Base-by-base conservation (phyloP, 2,329 filamentous ascomycete species). In the Colletotrichum horii region DNA sequence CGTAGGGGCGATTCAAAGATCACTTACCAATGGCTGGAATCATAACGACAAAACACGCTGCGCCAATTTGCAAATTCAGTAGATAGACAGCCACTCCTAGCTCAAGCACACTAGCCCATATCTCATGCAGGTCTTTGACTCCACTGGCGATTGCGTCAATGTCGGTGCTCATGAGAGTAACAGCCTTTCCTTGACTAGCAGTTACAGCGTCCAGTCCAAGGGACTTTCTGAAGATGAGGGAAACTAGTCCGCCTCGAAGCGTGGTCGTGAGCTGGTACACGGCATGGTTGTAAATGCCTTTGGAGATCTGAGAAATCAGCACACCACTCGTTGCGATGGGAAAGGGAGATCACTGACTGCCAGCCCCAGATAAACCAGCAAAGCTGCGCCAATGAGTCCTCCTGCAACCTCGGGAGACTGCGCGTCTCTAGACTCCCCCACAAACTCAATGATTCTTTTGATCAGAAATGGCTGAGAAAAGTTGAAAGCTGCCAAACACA, bases 21-120 rank as follows among this genome's bases (percentile, higher is more conserved):
- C 30, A 74, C 72, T 9, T 87, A 73, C 71, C 22, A 15, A 70
- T 36, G 81, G 75, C 84, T 87, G 48, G 88, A 84, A 3, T 86
- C 86, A 66, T 89, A 74, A 9, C 79, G 84, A 80, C 74, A 28
- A 78, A 70, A 32, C 71, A 79, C 5, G 78, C 77, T 19, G 70
- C 75, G 22, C 77, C 78, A 8, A 79, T 77, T 68, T 78, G 75
- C 26, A 60, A 62, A 14, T 77, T 72, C 16, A 80, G 66, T 15
- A 79, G 75, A 8, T 69, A 66, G 12, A 80, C 58, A 12, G 76
- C 78, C 2, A 79, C 12, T 6, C 58, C 68, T 1, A 80, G 71
- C 62, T 80, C 78, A 12, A 80, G 68, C 4, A 72, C 28, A n/a
- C 76, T 73, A 1, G 78, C 77, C 78, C 78, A 79, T 26, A 69